These are phyloP conservation scores for Brassica incana DNA, from an alignment of 345 rosid genomes.

Conservation along the genomic window DNA sequence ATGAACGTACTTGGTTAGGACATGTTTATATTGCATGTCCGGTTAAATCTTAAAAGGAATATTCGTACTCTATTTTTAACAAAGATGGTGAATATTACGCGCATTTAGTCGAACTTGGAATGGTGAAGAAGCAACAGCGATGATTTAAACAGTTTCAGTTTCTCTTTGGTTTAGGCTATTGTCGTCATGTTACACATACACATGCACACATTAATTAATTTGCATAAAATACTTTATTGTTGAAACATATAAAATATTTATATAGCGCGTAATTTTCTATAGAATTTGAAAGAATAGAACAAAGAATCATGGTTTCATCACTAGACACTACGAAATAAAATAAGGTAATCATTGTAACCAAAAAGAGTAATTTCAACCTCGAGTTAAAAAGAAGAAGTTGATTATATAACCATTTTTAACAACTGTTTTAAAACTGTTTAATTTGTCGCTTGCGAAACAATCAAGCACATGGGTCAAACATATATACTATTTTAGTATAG, in stretches of 20 bases:
- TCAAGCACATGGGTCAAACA: constrained; percentile 35
- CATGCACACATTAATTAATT: neutral
- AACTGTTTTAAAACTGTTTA: constrained; percentile 15
- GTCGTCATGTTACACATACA: constrained; percentile 35
- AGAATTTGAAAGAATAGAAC: constrained; percentile 14
- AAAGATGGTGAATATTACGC: neutral
- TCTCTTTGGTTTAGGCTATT: neutral
- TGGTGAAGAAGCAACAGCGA: no score
- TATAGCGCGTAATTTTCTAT: constrained; percentile 1
- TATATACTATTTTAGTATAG: constrained; percentile 8
- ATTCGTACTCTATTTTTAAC: neutral
- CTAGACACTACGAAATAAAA: constrained; percentile 24
- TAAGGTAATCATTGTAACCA: constrained; percentile 55
- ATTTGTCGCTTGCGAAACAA: constrained; percentile 47
- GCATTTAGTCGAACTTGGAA: constrained; percentile 7
- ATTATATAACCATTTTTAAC: constrained; percentile 9
- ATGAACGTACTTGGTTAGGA: neutral
- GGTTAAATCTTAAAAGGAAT: neutral
- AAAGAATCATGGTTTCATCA: constrained; percentile 29
- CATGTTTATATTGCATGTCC: neutral
- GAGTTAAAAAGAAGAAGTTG: constrained; percentile 34
- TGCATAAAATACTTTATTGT: neutral
- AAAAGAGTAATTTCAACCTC: constrained; percentile 65
- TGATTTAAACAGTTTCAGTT: constrained; percentile 4
- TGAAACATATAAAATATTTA: neutral